Conservation (phyloP, 2,329 filamentous ascomycete species). For the Fusarium lyarnte region DNA sequence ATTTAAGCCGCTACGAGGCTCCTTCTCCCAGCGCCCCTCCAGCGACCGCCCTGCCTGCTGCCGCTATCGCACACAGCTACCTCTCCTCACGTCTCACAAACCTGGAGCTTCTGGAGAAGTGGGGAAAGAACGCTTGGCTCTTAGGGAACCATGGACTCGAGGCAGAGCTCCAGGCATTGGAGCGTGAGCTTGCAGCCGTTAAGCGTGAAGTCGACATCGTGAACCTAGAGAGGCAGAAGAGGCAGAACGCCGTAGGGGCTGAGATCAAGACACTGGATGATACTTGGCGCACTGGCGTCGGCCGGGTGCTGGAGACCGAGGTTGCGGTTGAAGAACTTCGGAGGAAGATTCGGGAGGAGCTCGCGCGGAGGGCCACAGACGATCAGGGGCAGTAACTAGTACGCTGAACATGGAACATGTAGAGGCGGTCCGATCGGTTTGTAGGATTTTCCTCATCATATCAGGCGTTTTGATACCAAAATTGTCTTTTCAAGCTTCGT, state of each 20-base stretch:
- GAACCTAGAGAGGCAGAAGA: slow-evolving; percentile 73
- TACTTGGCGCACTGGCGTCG: slow-evolving; percentile 81
- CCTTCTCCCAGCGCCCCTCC: slow-evolving; percentile 55
- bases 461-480: slow-evolving; percentile 26
- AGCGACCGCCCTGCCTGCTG: slow-evolving; percentile 69
- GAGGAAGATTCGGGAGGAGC: slow-evolving; percentile 71
- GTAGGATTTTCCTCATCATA: neutral
- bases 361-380: slow-evolving; percentile 51
- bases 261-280: slow-evolving; percentile 81
- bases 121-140: slow-evolving; percentile 92
- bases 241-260: slow-evolving; percentile 75
- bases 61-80: slow-evolving; percentile 62
- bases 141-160: slow-evolving; percentile 85
- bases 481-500: neutral
- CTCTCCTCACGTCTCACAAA: slow-evolving; percentile 61
- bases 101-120: slow-evolving; percentile 78
- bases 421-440: neutral
- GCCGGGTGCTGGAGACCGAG: slow-evolving; percentile 85
- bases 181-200: slow-evolving; percentile 76
- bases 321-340: slow-evolving; percentile 80
- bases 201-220: slow-evolving; percentile 77
- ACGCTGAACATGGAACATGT: neutral
- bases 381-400: neutral
- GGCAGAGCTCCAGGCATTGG: slow-evolving; percentile 69
- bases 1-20: slow-evolving; percentile 85